phyloP scores from a whole-genome alignment of 192 early-diverging fungal genomes.

The Bifiguratus adelaidae region DNA sequence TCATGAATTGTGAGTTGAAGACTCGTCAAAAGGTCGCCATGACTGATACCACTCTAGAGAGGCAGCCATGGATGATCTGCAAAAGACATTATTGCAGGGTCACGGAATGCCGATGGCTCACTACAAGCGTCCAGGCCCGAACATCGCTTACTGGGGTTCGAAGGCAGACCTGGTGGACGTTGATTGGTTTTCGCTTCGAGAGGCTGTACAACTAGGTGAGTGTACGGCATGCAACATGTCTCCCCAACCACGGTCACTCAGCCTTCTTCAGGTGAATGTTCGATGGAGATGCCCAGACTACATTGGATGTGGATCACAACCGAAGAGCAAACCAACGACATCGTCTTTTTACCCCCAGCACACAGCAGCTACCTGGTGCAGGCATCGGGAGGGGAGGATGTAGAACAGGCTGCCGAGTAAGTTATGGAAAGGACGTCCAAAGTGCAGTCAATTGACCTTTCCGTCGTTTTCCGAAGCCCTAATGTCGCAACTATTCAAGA shows the following conservation, averaged over 20 bases:
- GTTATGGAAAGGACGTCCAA: too few species aligned
- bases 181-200: constrained; percentile 12
- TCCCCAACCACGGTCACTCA: not conserved
- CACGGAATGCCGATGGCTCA: constrained; percentile 24
- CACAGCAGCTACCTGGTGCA: too few species aligned
- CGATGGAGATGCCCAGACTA: constrained; percentile 15
- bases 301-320: too few species aligned
- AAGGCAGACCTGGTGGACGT: constrained; percentile 14
- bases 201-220: constrained; percentile 20
- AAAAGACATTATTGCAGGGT: constrained; percentile 11
- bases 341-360: too few species aligned
- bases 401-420: too few species aligned
- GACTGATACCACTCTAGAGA: too few species aligned
- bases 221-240: not conserved
- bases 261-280: not conserved
- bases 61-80: constrained; percentile 9
- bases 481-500: constrained; percentile 22
- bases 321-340: too few species aligned
- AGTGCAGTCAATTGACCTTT: constrained; percentile 17
- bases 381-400: too few species aligned
- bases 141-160: constrained; percentile 21
- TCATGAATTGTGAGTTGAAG: constrained; percentile 21
- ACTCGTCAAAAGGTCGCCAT: too few species aligned
- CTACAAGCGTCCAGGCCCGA: constrained; percentile 16
- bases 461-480: constrained; percentile 10